A percentile compares a stretch with the other conserved stretches of the same genome.
Evolutionary conservation across 148 eudicot species (phyloP).

Genomic region (Vaccinium myrtillus): DNA sequence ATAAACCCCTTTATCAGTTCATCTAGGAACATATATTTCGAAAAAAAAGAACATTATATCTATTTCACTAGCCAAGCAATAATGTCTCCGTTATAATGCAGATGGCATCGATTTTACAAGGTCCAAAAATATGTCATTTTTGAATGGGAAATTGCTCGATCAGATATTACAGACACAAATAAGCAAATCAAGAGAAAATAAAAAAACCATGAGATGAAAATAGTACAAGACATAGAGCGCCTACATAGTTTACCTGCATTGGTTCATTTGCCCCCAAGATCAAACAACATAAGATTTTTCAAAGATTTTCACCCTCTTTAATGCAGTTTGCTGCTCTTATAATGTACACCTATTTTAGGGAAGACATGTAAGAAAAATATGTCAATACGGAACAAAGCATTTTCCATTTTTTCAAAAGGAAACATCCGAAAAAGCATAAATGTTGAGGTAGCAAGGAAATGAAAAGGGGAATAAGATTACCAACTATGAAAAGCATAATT

Average conservation of each 20-base stretch:
- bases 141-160: background rate
- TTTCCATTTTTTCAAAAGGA: background rate
- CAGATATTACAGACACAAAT: background rate
- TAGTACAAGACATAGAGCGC: background rate
- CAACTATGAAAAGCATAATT: background rate
- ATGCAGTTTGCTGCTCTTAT: constrained; percentile 27
- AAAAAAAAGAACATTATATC: background rate
- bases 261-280: constrained; percentile 1
- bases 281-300: background rate
- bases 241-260: constrained; percentile 8
- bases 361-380: background rate
- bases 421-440: too few relatives aligned
- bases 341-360: constrained; percentile 37
- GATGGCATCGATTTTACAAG: background rate
- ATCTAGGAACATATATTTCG: background rate
- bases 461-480: background rate
- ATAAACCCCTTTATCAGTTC: background rate
- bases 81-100: background rate
- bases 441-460: background rate
- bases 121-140: background rate
- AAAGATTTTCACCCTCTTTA: constrained; percentile 14
- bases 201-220: background rate
- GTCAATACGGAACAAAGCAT: background rate
- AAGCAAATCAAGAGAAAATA: background rate
- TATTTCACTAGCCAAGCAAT: background rate